Percentiles rank a stretch among this genome's conserved stretches.
Evolutionary conservation across 805 yeast species (phyloP).

Genomic region (Hermanozyma aechmeae): DNA sequence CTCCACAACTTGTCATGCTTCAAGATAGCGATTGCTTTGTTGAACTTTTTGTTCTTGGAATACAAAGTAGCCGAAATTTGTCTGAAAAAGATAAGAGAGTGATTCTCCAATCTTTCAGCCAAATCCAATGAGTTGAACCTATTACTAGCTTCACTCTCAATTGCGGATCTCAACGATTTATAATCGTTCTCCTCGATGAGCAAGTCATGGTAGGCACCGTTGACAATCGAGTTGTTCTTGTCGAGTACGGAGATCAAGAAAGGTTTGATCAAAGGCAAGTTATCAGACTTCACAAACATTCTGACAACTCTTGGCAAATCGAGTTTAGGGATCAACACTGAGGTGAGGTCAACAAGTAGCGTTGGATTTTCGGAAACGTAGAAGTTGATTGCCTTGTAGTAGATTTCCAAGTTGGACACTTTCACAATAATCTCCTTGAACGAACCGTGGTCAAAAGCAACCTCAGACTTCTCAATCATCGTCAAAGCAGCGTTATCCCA

Average conservation of each 20-base stretch:
- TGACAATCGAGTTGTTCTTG: constrained; percentile 84
- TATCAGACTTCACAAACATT: constrained; percentile 90
- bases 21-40: constrained; percentile 76
- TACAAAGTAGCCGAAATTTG: constrained; percentile 92
- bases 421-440: constrained; percentile 93
- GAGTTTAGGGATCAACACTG: constrained; percentile 78
- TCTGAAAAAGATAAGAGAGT: constrained; percentile 84
- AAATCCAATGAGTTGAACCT: constrained; percentile 87
- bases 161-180: constrained; percentile 77
- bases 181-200: constrained; percentile 95
- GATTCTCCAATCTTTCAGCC: constrained; percentile 89
- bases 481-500: constrained; percentile 98
- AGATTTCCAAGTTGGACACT: constrained; percentile 92
- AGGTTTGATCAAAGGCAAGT: constrained; percentile 92
- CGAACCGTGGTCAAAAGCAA: constrained; percentile 86
- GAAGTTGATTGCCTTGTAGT: constrained; percentile 94
- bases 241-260: constrained; percentile 86
- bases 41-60: constrained; percentile 91
- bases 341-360: constrained; percentile 73
- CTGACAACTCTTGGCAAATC: constrained; percentile 93
- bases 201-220: constrained; percentile 90
- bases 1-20: constrained; percentile 92
- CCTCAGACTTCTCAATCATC: constrained; percentile 90
- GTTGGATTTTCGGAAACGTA: constrained; percentile 90
- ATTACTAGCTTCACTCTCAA: constrained; percentile 70